Base-by-base conservation (phyloP, 2,329 filamentous ascomycete genomes). In the Penicillium sp. region DNA sequence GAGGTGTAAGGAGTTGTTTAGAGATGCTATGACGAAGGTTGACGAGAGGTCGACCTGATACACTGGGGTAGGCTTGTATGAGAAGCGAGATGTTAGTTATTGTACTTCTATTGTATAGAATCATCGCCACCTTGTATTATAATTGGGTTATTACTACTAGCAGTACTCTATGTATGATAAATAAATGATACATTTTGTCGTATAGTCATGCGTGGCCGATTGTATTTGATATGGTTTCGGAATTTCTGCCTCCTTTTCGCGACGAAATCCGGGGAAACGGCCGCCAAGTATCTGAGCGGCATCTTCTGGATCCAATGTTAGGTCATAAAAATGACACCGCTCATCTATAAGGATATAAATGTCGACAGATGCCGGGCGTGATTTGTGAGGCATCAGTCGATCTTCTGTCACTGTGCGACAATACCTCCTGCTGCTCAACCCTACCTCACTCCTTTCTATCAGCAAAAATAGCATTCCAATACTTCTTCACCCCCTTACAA, bases 1-100 rank as follows among this genome's bases (percentile, higher is more conserved):
- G 3, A 83, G 83, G 61, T 97, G 94, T 70, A 87, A 90, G 66
- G 88, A 91, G 62, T 79, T 99, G 80, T 99, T 99, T 64, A 64
- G 64, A 17, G 69, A 76, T 56, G 73, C 75, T 31, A 60, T 78
- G 50, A 59, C 67, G 19, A 73, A 71, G 56, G 31, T 57, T 17
- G 41, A 7, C n/a, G 7, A 56, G 29, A n/a, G n/a, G 13, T 57
- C 38, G 46, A 9, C n/a, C n/a, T 56, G 5, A 13, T 30, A 35
- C 17, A 2, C 31, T 52, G 17, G 38, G 21, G 19, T 31, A 30
- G 11, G 35, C 21, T 5, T 44, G 29, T 21, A 35, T 15, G 19
- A 7, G 49, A 45, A 23, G 31, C 17, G 13, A 54, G 13, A 26
- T 48, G 45, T 23, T 17, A 7, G 26, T 21, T 7, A 13, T 41